phyloP scores from a whole-genome alignment of 306 rosid genomes.

The Phaseolus lunatus region DNA sequence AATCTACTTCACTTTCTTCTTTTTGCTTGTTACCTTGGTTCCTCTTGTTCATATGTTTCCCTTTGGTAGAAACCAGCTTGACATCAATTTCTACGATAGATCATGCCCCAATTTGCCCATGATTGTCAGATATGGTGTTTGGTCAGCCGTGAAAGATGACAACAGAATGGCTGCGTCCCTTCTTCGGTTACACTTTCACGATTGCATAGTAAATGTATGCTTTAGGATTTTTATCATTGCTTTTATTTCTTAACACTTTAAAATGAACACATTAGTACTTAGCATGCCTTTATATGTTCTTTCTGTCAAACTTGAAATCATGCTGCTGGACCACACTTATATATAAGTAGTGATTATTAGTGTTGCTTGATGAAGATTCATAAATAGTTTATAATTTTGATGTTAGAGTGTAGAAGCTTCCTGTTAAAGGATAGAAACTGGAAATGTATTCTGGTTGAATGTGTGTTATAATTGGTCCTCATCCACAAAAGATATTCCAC shows the following conservation, averaged over 20 bases:
- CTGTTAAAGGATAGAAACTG: not conserved
- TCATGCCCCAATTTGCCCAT: conserved; percentile 59
- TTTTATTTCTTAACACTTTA: not conserved
- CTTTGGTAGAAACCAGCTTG: conserved; percentile 41
- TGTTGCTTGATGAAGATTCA: not conserved
- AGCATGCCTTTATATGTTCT: not conserved
- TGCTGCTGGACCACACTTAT: not conserved
- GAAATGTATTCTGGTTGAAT: not conserved
- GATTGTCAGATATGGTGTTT: conserved; percentile 54
- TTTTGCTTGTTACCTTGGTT: conserved; percentile 3
- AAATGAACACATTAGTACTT: not conserved
- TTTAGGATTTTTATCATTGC: not conserved
- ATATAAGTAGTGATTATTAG: not conserved
- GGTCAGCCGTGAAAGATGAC: conserved; percentile 62
- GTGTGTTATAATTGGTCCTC: conserved; percentile 14
- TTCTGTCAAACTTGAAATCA: conserved; percentile 1
- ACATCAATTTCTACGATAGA: conserved; percentile 52
- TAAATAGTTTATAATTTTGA: not conserved
- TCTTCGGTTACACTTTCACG: conserved; percentile 80
- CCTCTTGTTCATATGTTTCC: conserved; percentile 2
- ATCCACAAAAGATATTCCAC: not conserved
- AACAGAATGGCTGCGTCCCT: conserved; percentile 76
- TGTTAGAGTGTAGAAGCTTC: not conserved
- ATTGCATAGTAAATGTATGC: conserved; percentile 71
- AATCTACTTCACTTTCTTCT: conserved; percentile 33